Evolutionary conservation across 2,329 filamentous ascomycete genomes (phyloP).

Genomic region (Immersiporthe knoxdaviesiana): DNA sequence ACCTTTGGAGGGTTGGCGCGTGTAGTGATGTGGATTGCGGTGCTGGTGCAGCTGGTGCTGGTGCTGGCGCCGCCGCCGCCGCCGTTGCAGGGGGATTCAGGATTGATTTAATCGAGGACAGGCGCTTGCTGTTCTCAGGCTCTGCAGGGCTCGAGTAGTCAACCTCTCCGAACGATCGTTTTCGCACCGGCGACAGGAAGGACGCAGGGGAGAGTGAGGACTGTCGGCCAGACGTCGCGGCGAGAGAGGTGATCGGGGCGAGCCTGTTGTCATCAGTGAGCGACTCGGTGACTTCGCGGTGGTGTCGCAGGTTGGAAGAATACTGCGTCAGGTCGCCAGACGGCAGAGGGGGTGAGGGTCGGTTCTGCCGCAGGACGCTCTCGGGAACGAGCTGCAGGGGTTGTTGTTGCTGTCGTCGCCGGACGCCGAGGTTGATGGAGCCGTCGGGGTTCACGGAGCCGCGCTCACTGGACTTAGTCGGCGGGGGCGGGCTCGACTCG

Average conservation of each 20-base stretch:
- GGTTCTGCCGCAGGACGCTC: constrained; percentile 47
- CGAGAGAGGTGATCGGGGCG: constrained; percentile 57
- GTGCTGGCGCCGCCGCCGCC: too few relatives aligned
- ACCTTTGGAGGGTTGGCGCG: constrained; percentile 16
- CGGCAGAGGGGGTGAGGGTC: constrained; percentile 49
- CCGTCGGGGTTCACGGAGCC: constrained; percentile 66
- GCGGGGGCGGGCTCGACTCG: constrained; percentile 45
- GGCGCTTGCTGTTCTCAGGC: constrained; percentile 59
- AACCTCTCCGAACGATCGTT: constrained; percentile 69
- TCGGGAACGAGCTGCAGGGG: constrained; percentile 53
- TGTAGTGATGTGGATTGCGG: neutral
- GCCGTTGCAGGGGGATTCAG: constrained; percentile 58
- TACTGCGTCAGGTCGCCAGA: constrained; percentile 55
- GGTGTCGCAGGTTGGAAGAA: constrained; percentile 46
- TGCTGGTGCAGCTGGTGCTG: constrained; percentile 22
- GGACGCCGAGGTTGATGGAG: constrained; percentile 64
- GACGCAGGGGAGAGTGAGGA: constrained; percentile 64
- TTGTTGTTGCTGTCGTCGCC: constrained; percentile 50
- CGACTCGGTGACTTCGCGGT: constrained; percentile 46
- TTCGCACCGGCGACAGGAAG: constrained; percentile 62
- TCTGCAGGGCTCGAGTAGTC: constrained; percentile 42
- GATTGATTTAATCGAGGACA: constrained; percentile 77
- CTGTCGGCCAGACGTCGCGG: constrained; percentile 52
- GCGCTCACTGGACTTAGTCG: constrained; percentile 46
- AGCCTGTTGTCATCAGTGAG: constrained; percentile 61